Conservation (phyloP, 2,329 filamentous ascomycete genomes). For the Elsinoe batatas region DNA sequence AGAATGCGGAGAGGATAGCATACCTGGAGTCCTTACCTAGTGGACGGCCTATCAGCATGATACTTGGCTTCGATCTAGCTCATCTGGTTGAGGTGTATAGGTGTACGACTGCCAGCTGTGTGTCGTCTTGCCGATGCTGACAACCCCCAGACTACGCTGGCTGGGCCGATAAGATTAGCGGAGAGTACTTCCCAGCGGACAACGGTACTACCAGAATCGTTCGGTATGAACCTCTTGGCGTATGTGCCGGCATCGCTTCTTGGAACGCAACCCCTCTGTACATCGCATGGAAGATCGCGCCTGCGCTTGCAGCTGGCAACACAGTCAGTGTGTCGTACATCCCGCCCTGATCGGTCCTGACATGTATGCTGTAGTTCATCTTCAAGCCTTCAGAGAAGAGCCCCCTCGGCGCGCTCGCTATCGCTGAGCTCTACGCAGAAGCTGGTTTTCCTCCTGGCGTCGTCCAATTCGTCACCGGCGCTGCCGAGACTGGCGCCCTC, state of each 20-base stretch:
- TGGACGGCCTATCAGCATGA: slow-evolving; percentile 12
- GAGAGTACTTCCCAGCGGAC: slow-evolving; percentile 14
- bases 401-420: slow-evolving; percentile 44
- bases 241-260: slow-evolving; percentile 34
- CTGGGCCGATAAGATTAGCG: slow-evolving; percentile 15
- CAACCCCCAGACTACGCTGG: slow-evolving; percentile 14
- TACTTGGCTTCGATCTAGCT: neutral
- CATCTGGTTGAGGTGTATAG: neutral
- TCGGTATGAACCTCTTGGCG: slow-evolving; percentile 34
- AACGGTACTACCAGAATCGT: slow-evolving; percentile 20
- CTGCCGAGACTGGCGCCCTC: slow-evolving; percentile 56
- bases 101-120: neutral
- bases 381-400: slow-evolving; percentile 49
- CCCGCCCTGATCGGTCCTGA: neutral
- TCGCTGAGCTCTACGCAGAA: slow-evolving; percentile 57
- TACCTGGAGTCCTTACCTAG: slow-evolving; percentile 16
- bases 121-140: neutral
- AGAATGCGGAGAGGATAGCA: slow-evolving; percentile 16
- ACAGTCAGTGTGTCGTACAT: neutral
- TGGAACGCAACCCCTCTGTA: slow-evolving; percentile 27
- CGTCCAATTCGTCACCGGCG: slow-evolving; percentile 53
- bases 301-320: slow-evolving; percentile 11
- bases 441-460: slow-evolving; percentile 69
- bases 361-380: slow-evolving; percentile 30
- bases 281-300: slow-evolving; percentile 11